Base-by-base conservation (phyloP, 148 eudicot species). In the Amaranthus cruentus region DNA sequence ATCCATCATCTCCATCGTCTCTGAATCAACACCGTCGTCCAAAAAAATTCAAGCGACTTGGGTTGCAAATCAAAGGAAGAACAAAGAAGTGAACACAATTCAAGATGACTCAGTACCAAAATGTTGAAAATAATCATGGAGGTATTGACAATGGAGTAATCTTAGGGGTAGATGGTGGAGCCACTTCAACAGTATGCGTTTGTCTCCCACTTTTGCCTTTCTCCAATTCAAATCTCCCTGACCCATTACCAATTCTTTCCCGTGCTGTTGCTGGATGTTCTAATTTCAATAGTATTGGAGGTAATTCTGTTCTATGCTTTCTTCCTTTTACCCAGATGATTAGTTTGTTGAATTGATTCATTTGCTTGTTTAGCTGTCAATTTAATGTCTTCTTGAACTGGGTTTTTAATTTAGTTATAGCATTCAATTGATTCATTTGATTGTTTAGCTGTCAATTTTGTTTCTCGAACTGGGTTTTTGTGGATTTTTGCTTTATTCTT, bases 231-330 rank as follows among this genome's bases (percentile, higher is more conserved):
- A 61, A 64, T 14, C 62, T 78, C 15, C 83, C 85, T 15, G 78
- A 84, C 61, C 80, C 89, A 54, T 73, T 85, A 1, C 89, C 89
- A 21, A 9, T 91, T 71, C 82, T 88, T 57, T 80, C 83, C 69
- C 95, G 97, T 13, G 83, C 97, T n/a, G 79, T 77, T 55, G 82
- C 86, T 60, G 97, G 97, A 6, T 91, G 90, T 77, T 89, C 97
- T 66, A 91, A 91, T 72, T 86, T 84, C 84, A 91, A 91, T 77
- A 89, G 94, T 64, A 88, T 91, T 51, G 97, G 97, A 81, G 97
- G 97, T 91, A 88, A n/a, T 2, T 9, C 1, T 0, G 1, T 0
- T 44, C n/a, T 56, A 43, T 8, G 46, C 3, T 46, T 52, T 47
- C 48, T 43, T 7, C 55, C 51, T 21, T 63, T 14, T 57, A 46